Percentiles rank a stretch among this genome's conserved stretches.
Conservation (phyloP, 768 basidiomycete species). For the Boletellus ananiceps region DNA sequence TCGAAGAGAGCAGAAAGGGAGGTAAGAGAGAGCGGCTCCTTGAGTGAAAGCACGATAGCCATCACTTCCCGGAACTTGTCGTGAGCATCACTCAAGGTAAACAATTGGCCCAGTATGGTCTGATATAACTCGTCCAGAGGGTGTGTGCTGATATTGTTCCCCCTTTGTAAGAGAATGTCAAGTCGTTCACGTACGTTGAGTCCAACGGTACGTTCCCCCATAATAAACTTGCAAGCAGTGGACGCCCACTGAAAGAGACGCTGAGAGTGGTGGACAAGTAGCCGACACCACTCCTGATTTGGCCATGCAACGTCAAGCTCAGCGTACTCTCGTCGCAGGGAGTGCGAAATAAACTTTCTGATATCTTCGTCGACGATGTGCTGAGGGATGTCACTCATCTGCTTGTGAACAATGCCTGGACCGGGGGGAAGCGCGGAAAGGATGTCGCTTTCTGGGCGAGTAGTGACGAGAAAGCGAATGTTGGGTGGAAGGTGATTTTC, state of each 20-base stretch:
- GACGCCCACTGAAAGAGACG: conserved; percentile 34
- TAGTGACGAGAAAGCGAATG: conserved; percentile 26
- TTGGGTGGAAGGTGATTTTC: conserved; percentile 16
- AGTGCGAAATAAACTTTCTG: conserved; percentile 14
- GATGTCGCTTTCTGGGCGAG: conserved; percentile 26
- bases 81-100: conserved; percentile 2
- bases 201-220: conserved; percentile 16
- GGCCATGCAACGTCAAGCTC: conserved; percentile 18
- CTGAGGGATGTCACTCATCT: conserved; percentile 12
- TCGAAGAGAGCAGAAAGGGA: conserved; percentile 15
- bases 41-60: conserved; percentile 15
- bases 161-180: conserved; percentile 6
- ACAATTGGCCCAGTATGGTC: conserved; percentile 17
- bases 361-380: conserved; percentile 15
- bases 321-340: not conserved
- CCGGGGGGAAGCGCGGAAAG: conserved; percentile 5
- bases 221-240: conserved; percentile 27
- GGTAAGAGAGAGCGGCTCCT: conserved; percentile 16
- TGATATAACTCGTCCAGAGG: conserved; percentile 19
- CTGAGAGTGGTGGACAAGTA: conserved; percentile 23
- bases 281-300: conserved; percentile 18
- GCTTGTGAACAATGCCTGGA: conserved; percentile 9
- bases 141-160: not conserved
- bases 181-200: conserved; percentile 11
- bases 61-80: conserved; percentile 19